Conservation (phyloP, 805 yeast genomes). For the Starmera caribaea region DNA sequence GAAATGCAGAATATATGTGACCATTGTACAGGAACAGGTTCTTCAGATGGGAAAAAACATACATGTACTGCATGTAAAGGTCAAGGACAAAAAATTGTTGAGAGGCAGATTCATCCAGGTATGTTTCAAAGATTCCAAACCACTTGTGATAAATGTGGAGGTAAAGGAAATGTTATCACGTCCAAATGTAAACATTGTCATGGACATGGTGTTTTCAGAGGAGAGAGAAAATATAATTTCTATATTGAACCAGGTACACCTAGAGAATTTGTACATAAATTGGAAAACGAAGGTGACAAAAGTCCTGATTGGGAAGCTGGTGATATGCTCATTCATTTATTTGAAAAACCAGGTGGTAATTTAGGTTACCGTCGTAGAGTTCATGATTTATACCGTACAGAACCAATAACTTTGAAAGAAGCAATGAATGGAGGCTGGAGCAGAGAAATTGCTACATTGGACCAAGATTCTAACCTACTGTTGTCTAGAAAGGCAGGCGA, state of each 20-base stretch:
- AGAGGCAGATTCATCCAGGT: constrained; percentile 77
- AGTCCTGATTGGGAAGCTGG: constrained; percentile 80
- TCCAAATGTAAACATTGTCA: constrained; percentile 60
- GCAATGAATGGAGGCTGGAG: constrained; percentile 77
- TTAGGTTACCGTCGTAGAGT: constrained; percentile 85
- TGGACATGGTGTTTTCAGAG: constrained; percentile 58
- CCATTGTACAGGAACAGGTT: constrained; percentile 77
- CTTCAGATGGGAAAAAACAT: constrained; percentile 64
- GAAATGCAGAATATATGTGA: constrained; percentile 69
- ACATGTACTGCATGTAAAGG: constrained; percentile 69
- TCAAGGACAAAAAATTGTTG: constrained; percentile 52
- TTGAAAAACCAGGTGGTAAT: constrained; percentile 45
- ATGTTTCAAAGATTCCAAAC: constrained; percentile 82
- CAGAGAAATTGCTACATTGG: constrained; percentile 58
- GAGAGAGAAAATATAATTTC: constrained; percentile 46
- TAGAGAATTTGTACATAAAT: constrained; percentile 45
- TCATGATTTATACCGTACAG: constrained; percentile 67
- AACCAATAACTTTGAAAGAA: constrained; percentile 62
- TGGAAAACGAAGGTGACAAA: constrained; percentile 75
- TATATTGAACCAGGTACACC: constrained; percentile 64
- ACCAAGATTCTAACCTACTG: constrained; percentile 39
- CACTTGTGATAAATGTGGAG: constrained; percentile 71
- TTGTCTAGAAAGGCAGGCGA: constrained; percentile 39
- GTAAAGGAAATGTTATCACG: constrained; percentile 60
- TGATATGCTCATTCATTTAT: constrained; percentile 53